A percentile compares a stretch with the other conserved stretches of the same genome.
Conservation (phyloP, 2,329 filamentous ascomycete species). For the Orbilia ellipsospora region DNA sequence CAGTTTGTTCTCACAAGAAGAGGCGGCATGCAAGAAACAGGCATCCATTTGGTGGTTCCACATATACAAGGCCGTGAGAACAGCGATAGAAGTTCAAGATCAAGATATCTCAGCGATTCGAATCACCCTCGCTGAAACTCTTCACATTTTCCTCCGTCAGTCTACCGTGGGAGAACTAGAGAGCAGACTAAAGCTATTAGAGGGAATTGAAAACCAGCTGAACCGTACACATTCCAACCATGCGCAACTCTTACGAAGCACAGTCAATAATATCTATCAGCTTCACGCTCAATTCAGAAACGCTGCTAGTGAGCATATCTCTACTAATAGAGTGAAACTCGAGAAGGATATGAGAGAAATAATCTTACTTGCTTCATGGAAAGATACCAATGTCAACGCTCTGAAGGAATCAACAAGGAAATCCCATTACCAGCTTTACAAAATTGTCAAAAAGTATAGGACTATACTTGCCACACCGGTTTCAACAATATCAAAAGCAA, state of each 20-base stretch:
- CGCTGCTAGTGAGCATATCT: slow-evolving; percentile 10
- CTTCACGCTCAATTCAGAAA: slow-evolving; percentile 44
- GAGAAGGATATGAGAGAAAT: slow-evolving; percentile 94
- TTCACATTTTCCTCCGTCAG: slow-evolving; percentile 81
- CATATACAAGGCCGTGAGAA: slow-evolving; percentile 88
- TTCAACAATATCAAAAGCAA: slow-evolving; percentile 63
- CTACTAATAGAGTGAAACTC: slow-evolving; percentile 74
- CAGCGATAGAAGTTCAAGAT: slow-evolving; percentile 69
- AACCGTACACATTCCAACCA: slow-evolving; percentile 20
- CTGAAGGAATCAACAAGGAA: slow-evolving; percentile 87
- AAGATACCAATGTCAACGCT: slow-evolving; percentile 93
- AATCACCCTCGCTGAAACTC: slow-evolving; percentile 76
- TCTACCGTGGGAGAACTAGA: slow-evolving; percentile 85
- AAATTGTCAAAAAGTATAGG: slow-evolving; percentile 89
- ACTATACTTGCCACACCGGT: slow-evolving; percentile 80
- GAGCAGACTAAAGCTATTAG: slow-evolving; percentile 76
- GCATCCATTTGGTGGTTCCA: slow-evolving; percentile 96
- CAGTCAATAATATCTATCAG: slow-evolving; percentile 26
- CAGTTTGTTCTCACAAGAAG: slow-evolving; percentile 85
- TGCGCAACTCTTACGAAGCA: slow-evolving; percentile 20
- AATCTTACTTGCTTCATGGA: slow-evolving; percentile 95
- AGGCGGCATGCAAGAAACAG: slow-evolving; percentile 77
- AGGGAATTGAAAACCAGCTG: slow-evolving; percentile 34
- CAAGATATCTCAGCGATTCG: slow-evolving; percentile 72
- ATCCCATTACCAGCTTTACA: slow-evolving; percentile 92